Conservation (phyloP, 2,329 filamentous ascomycete species). For the Microascus cirrosus region DNA sequence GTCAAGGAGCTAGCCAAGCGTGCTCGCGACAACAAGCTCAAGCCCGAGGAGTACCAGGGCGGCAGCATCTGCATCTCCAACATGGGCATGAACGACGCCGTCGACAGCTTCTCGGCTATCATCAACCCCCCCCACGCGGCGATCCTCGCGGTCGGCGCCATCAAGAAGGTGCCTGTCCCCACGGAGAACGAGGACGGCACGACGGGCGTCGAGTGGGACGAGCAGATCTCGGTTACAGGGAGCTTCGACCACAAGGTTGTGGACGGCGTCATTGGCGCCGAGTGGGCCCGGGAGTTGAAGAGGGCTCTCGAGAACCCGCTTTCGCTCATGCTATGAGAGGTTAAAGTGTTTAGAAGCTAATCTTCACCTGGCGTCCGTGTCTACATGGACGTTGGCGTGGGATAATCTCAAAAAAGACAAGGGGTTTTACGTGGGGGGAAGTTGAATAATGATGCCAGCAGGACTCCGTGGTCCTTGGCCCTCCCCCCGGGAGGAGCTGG, state of each 20-base stretch:
- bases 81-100: conserved; percentile 98
- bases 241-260: conserved; percentile 99
- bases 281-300: conserved; percentile 97
- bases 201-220: conserved; percentile 73
- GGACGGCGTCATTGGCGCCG: conserved; percentile 88
- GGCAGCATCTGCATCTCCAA: conserved; percentile 99
- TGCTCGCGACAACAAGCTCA: conserved; percentile 93
- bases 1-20: conserved; percentile 97
- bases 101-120: conserved; percentile 94
- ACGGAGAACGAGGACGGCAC: conserved; percentile 76
- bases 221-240: conserved; percentile 88
- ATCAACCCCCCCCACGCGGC: conserved; percentile 97
- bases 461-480: not conserved
- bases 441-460: not conserved
- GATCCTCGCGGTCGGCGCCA: conserved; percentile 90
- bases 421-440: not conserved
- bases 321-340: conserved; percentile 71
- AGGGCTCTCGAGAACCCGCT: conserved; percentile 96
- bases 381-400: not conserved
- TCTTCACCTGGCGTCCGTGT: not conserved
- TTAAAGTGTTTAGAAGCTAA: not conserved
- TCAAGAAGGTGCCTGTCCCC: conserved; percentile 87
- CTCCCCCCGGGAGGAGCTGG: not conserved
- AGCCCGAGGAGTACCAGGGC: conserved; percentile 98
- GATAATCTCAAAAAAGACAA: not conserved